Conservation (phyloP, 2,329 filamentous ascomycete species). For the Pezicula carpinea region DNA sequence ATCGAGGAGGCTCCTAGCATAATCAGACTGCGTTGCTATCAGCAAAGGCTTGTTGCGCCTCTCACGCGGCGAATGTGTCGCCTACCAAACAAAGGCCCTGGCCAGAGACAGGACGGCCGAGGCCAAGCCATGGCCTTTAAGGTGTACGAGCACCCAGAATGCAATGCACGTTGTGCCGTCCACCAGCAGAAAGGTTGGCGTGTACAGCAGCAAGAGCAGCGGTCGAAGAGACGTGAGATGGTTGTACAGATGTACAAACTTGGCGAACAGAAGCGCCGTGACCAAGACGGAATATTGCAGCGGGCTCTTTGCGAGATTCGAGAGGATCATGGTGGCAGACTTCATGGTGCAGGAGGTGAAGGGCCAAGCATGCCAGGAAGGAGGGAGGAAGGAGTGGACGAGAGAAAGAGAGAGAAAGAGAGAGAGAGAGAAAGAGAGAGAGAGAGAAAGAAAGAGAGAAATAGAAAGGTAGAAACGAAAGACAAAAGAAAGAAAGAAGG, state of each 20-base stretch:
- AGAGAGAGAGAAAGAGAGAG: no score
- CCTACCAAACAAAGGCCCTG: slow-evolving; percentile 3
- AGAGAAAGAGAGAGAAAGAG: no score
- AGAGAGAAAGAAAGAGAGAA: no score
- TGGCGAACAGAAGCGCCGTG: slow-evolving; percentile 5
- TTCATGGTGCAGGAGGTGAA: no score
- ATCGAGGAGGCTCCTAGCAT: slow-evolving; percentile 29
- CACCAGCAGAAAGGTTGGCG: slow-evolving; percentile 32
- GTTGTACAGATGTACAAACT: slow-evolving; percentile 13
- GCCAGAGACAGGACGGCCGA: slow-evolving; percentile 1
- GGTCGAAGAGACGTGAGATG: slow-evolving; percentile 9
- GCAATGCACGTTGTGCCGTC: slow-evolving; percentile 30
- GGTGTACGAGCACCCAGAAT: slow-evolving; percentile 26
- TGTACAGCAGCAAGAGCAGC: slow-evolving; percentile 29
- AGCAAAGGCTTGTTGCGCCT: background rate
- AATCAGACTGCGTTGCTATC: slow-evolving; percentile 4
- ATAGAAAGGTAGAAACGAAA: no score
- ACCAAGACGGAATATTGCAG: slow-evolving; percentile 14
- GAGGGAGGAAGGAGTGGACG: no score
- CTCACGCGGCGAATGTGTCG: no score
- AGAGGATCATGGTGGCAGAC: background rate
- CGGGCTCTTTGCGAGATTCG: slow-evolving; percentile 3
- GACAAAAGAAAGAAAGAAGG: no score
- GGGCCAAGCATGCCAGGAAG: no score
- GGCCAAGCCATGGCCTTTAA: slow-evolving; percentile 19